These are phyloP conservation scores for Loxodes magnus DNA, from an alignment of 73 alveolate species.

Conservation along the genomic window DNA sequence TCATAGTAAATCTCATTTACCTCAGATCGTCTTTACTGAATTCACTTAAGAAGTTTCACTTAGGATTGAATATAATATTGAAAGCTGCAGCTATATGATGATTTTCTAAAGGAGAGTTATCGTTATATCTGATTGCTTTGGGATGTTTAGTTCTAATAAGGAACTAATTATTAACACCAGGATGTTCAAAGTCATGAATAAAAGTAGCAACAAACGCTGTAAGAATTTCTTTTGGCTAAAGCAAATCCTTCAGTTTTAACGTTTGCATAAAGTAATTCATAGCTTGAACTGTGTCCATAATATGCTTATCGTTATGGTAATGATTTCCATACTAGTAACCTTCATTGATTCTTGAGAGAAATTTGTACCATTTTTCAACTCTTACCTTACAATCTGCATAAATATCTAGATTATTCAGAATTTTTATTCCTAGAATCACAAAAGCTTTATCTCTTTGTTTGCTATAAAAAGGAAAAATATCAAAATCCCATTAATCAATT, in stretches of 20 bases:
- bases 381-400: constrained; percentile 4
- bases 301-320: constrained; percentile 36
- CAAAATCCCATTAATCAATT: constrained; percentile 9
- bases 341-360: not conserved
- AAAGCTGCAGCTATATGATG: constrained; percentile 76
- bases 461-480: not conserved
- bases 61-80: constrained; percentile 27
- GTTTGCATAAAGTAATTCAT: constrained; percentile 25
- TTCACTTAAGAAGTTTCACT: constrained; percentile 43
- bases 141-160: constrained; percentile 65
- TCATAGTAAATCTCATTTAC: constrained; percentile 36
- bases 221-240: constrained; percentile 22
- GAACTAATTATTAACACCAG: constrained; percentile 41
- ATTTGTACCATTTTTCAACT: constrained; percentile 8
- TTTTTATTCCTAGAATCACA: not conserved
- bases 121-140: constrained; percentile 63
- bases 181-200: constrained; percentile 66
- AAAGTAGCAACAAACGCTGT: constrained; percentile 42
- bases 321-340: constrained; percentile 55
- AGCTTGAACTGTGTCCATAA: constrained; percentile 50
- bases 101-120: constrained; percentile 55
- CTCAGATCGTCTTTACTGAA: constrained; percentile 16
- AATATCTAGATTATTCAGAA: not conserved
- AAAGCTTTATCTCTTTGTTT: not conserved
- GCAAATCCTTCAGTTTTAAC: not conserved